phyloP scores from a whole-genome alignment of 192 early-diverging fungal genomes.

The Coemansia sp. region DNA sequence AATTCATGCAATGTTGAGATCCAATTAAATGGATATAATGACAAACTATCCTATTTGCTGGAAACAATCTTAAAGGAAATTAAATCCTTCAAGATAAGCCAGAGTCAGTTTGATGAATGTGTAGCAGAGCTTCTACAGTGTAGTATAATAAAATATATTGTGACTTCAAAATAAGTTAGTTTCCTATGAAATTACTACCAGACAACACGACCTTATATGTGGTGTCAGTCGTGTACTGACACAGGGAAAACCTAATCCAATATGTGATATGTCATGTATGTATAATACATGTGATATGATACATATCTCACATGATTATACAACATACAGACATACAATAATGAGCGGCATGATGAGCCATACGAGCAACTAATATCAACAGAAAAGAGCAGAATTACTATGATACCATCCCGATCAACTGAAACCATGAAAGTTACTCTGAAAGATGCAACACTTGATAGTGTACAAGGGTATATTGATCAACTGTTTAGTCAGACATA shows the following conservation, averaged over 20 bases:
- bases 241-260: too few relatives aligned
- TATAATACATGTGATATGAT: too few relatives aligned
- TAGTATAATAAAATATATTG: too few relatives aligned
- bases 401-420: neutral
- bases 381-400: neutral
- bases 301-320: too few relatives aligned
- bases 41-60: neutral
- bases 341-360: neutral
- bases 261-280: too few relatives aligned
- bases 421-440: neutral
- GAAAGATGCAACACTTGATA: too few relatives aligned
- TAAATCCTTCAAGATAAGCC: neutral
- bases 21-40: neutral
- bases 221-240: too few relatives aligned
- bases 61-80: neutral
- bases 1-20: neutral
- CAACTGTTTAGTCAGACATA: slow-evolving; percentile 30
- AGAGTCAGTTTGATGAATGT: neutral
- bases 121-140: neutral
- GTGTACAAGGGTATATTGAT: neutral
- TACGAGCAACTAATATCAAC: neutral
- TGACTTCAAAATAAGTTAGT: too few relatives aligned
- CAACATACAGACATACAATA: neutral
- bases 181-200: too few relatives aligned
- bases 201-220: too few relatives aligned